Evolutionary conservation across 208 protist genomes (phyloP).

Genomic region (Trypanosomatidae sp.): DNA sequence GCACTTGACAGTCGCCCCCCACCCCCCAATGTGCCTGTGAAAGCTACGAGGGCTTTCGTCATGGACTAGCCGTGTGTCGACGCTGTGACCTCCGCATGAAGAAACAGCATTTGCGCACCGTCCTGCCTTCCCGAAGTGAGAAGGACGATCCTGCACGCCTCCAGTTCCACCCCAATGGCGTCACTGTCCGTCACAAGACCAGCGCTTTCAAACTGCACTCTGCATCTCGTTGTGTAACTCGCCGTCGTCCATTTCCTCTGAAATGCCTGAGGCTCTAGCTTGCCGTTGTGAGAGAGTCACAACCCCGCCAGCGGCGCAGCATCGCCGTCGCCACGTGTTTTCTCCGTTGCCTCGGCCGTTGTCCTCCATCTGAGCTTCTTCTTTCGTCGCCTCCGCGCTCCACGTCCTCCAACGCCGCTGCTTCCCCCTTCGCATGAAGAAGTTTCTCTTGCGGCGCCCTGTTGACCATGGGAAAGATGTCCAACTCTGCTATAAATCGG

Average conservation of each 20-base stretch:
- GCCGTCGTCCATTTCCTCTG: conserved; percentile 37
- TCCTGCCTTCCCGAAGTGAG: conserved; percentile 52
- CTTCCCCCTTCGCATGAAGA: conserved; percentile 10
- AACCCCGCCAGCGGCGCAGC: conserved; percentile 4
- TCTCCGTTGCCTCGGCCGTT: not conserved
- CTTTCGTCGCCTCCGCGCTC: conserved; percentile 1
- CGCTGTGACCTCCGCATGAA: conserved; percentile 43
- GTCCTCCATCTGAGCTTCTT: conserved; percentile 12
- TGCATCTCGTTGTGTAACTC: conserved; percentile 9
- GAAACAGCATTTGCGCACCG: conserved; percentile 37
- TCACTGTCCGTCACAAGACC: not conserved
- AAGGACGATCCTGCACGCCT: conserved; percentile 44
- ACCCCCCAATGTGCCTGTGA: conserved; percentile 24
- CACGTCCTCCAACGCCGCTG: conserved; percentile 16
- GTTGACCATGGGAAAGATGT: conserved; percentile 88
- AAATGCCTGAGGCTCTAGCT: conserved; percentile 42
- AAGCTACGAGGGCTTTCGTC: conserved; percentile 35
- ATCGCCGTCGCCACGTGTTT: not conserved
- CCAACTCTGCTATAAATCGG: conserved; percentile 90
- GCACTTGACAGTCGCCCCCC: conserved; percentile 44
- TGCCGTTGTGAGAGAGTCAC: conserved; percentile 36
- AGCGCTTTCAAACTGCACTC: conserved; percentile 20
- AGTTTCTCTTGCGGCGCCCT: conserved; percentile 51
- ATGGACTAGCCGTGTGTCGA: conserved; percentile 25
- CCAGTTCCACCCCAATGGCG: conserved; percentile 22